phyloP scores from a whole-genome alignment of 2,329 filamentous ascomycete genomes.

The Ascochyta clinopodiicola region DNA sequence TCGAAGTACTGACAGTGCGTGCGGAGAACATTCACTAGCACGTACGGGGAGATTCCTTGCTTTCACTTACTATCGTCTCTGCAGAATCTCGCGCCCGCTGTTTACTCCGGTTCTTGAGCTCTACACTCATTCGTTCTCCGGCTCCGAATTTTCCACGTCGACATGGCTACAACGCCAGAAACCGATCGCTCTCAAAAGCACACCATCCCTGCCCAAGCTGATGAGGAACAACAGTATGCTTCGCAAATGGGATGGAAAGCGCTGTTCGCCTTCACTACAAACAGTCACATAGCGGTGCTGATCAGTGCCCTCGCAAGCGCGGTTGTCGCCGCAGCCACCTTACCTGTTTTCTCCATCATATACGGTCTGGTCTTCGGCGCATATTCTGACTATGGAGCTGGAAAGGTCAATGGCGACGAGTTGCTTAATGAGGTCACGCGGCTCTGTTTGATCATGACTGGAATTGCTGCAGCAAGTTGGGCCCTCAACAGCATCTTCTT shows the following conservation, averaged over 20 bases:
- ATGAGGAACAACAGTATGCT: conserved; percentile 32
- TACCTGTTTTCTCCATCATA: conserved; percentile 71
- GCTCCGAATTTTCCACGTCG: not conserved
- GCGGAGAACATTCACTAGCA: conserved; percentile 21
- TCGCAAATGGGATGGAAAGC: conserved; percentile 54
- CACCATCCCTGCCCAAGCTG: conserved; percentile 20
- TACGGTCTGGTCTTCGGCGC: conserved; percentile 77
- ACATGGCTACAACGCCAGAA: conserved; percentile 23
- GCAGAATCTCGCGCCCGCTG: conserved; percentile 6
- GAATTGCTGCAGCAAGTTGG: conserved; percentile 71
- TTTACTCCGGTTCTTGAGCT: not conserved
- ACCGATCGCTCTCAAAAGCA: conserved; percentile 20
- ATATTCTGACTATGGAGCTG: conserved; percentile 70
- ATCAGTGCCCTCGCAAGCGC: conserved; percentile 63
- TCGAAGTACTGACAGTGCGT: conserved; percentile 2
- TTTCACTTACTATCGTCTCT: conserved; percentile 16
- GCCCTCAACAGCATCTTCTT: conserved; percentile 71
- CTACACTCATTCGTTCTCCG: conserved; percentile 1
- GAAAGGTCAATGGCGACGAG: conserved; percentile 55
- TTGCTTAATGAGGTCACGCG: conserved; percentile 64
- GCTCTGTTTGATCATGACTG: conserved; percentile 68
- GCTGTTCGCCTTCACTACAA: conserved; percentile 77
- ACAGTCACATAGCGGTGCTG: conserved; percentile 63
- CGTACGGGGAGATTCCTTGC: conserved; percentile 21
- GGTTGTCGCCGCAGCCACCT: conserved; percentile 65